Conservation (phyloP, 2,329 filamentous ascomycete genomes). For the Elsinoe australis region DNA sequence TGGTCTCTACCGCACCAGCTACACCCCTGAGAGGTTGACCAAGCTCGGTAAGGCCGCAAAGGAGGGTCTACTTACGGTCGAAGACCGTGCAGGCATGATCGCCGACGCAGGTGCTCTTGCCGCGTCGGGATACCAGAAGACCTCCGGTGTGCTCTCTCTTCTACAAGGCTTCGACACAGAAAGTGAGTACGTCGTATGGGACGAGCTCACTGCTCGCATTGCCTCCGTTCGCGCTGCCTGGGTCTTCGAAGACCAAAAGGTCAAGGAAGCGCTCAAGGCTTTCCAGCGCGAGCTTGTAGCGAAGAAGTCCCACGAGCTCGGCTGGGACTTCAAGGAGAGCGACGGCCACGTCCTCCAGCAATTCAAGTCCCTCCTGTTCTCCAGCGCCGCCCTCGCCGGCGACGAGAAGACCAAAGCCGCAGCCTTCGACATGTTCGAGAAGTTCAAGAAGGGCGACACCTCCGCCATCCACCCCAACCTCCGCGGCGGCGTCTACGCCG, state of each 20-base stretch:
- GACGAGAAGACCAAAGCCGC: slow-evolving; percentile 71
- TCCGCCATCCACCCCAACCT: slow-evolving; percentile 87
- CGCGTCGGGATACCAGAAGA: slow-evolving; percentile 86
- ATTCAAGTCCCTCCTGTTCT: slow-evolving; percentile 89
- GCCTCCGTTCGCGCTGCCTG: slow-evolving; percentile 74
- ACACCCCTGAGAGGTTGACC: slow-evolving; percentile 70
- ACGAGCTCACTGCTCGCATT: slow-evolving; percentile 75
- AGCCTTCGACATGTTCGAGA: slow-evolving; percentile 82
- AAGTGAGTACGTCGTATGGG: slow-evolving; percentile 88
- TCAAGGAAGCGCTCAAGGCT: slow-evolving; percentile 67
- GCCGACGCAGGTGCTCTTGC: slow-evolving; percentile 79
- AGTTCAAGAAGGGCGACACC: slow-evolving; percentile 71
- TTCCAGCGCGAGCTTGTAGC: slow-evolving; percentile 75
- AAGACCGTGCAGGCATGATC: slow-evolving; percentile 91
- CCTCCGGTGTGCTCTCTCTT: slow-evolving; percentile 76
- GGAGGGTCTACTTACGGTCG: slow-evolving; percentile 68
- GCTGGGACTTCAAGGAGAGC: slow-evolving; percentile 76
- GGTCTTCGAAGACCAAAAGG: slow-evolving; percentile 72
- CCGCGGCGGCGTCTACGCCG: slow-evolving; percentile 75
- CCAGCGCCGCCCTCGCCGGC: slow-evolving; percentile 69
- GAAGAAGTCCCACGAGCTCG: slow-evolving; percentile 73
- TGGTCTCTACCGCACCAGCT: slow-evolving; percentile 83
- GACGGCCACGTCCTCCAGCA: slow-evolving; percentile 90
- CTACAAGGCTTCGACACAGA: slow-evolving; percentile 77
- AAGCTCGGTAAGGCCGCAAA: slow-evolving; percentile 86